Evolutionary conservation across 202 grass and related monocot genomes (phyloP).

Genomic region (Schoenoplectus triqueter): DNA sequence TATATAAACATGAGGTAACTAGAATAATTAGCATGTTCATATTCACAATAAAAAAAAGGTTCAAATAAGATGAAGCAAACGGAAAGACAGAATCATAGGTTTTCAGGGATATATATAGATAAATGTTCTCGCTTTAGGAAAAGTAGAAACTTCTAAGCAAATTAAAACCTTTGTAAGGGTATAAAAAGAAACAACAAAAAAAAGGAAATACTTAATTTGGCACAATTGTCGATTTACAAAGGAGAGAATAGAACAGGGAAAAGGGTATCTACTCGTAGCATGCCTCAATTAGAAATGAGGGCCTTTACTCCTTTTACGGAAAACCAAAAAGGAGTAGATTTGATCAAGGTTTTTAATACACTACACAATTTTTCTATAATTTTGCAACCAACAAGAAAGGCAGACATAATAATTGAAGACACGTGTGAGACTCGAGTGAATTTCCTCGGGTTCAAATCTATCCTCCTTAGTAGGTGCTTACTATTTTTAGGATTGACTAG

Average conservation of each 20-base stretch:
- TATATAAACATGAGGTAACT: background rate
- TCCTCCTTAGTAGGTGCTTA: background rate
- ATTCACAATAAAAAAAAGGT: background rate
- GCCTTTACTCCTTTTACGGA: constrained; percentile 12
- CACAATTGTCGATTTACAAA: constrained; percentile 29
- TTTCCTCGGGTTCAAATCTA: constrained; percentile 30
- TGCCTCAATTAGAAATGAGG: constrained; percentile 28
- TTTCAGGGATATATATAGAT: background rate
- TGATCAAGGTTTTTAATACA: background rate
- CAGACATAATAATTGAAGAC: constrained; percentile 23
- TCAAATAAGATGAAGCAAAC: background rate
- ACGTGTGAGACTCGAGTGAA: constrained; percentile 12
- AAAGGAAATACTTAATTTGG: background rate
- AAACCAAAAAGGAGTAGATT: constrained; percentile 25
- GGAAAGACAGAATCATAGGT: background rate
- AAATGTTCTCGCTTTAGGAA: background rate
- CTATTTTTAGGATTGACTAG: background rate
- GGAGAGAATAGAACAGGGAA: constrained; percentile 18
- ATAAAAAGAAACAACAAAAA: background rate
- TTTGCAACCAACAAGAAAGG: constrained; percentile 19
- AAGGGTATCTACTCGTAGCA: constrained; percentile 12
- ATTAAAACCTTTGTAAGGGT: background rate
- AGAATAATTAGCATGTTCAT: background rate
- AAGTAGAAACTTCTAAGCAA: background rate
- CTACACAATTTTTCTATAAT: constrained; percentile 13